These are phyloP conservation scores for Darksidea phi DNA, from an alignment of 495 filamentous ascomycete genomes.

Conservation along the genomic window DNA sequence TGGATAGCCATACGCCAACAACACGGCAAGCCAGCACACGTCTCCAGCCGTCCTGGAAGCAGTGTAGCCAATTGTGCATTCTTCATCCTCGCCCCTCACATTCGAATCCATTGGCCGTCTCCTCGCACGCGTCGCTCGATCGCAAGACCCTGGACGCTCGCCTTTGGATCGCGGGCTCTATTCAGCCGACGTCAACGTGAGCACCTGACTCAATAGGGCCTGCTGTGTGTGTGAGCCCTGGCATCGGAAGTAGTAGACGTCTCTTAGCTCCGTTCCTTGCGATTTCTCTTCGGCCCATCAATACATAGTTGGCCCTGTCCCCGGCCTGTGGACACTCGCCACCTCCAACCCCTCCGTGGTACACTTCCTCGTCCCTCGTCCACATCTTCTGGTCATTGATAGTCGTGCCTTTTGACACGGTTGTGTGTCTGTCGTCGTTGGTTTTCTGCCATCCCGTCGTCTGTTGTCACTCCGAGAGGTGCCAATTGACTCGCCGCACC, in stretches of 20 bases:
- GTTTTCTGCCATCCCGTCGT: neutral
- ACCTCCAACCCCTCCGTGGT: constrained; percentile 1
- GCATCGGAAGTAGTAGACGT: neutral
- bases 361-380: neutral
- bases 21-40: neutral
- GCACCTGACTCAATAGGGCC: neutral
- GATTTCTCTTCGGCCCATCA: constrained; percentile 10
- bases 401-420: neutral
- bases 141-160: neutral
- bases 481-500: neutral
- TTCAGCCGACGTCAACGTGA: neutral
- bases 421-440: constrained; percentile 1
- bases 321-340: constrained; percentile 5
- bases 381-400: neutral
- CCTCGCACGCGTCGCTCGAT: constrained; percentile 2
- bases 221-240: neutral
- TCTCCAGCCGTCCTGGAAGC: neutral
- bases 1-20: neutral
- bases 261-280: neutral
- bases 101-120: neutral
- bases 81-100: neutral
- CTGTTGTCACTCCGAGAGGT: neutral
- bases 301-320: neutral
- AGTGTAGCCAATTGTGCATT: neutral
- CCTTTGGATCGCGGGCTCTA: constrained; percentile 1